These are phyloP conservation scores for Elsinoe perseae DNA, from an alignment of 2,329 filamentous ascomycete species.

Conservation along the genomic window DNA sequence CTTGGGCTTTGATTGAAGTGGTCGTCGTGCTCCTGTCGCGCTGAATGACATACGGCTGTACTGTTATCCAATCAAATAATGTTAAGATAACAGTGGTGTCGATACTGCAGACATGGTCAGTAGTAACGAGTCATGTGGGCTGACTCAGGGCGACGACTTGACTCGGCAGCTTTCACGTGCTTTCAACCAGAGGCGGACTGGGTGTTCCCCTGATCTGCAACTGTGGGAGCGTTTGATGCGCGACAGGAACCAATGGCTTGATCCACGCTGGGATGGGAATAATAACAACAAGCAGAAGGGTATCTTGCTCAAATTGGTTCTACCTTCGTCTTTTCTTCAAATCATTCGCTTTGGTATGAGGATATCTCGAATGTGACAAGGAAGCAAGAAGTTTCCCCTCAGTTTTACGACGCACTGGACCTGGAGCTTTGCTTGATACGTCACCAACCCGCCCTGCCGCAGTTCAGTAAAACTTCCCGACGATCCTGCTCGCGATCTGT, in stretches of 20 bases:
- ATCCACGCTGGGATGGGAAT: not conserved
- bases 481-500: not conserved
- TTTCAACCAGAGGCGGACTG: not conserved
- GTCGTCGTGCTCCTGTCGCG: conserved; percentile 18
- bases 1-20: conserved; percentile 19
- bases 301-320: not conserved
- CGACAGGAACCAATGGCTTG: conserved; percentile 12
- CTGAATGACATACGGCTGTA: conserved; percentile 19
- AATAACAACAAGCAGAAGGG: not conserved
- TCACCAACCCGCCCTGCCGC: not conserved
- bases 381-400: not conserved
- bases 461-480: not conserved
- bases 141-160: not conserved
- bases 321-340: not conserved
- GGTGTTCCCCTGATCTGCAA: conserved; percentile 12
- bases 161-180: not conserved
- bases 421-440: not conserved
- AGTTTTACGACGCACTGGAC: not conserved
- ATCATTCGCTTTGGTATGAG: not conserved
- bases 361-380: not conserved
- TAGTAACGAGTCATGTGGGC: not conserved
- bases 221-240: not conserved
- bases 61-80: not conserved
- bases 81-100: not conserved
- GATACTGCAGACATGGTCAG: not conserved